phyloP scores from a whole-genome alignment of 805 yeast genomes.

The Saturnispora zaruensis region DNA sequence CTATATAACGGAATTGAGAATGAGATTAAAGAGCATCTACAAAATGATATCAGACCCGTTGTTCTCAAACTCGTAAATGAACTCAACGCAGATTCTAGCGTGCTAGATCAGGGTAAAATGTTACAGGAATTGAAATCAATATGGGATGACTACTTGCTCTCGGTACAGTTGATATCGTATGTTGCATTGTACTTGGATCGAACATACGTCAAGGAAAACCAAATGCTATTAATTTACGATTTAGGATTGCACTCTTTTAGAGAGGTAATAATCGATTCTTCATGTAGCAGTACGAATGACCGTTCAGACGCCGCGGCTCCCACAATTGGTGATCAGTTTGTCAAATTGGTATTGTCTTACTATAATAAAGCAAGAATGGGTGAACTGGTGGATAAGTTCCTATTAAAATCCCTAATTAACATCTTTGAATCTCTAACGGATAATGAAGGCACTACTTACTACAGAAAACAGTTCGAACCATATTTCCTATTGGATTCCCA shows the following conservation, averaged over 20 bases:
- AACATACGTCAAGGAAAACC: conserved; percentile 66
- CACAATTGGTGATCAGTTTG: conserved; percentile 42
- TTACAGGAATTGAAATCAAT: conserved; percentile 30
- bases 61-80: conserved; percentile 11
- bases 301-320: conserved; percentile 14
- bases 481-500: conserved; percentile 45
- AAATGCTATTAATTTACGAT: conserved; percentile 59
- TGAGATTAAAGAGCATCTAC: conserved; percentile 41
- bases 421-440: conserved; percentile 66
- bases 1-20: conserved; percentile 53
- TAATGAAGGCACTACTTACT: conserved; percentile 51
- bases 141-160: conserved; percentile 67
- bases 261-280: conserved; percentile 44
- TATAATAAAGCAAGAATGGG: conserved; percentile 48
- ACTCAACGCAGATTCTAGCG: conserved; percentile 13
- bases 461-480: conserved; percentile 60
- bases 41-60: conserved; percentile 20
- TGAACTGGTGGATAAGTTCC: conserved; percentile 45
- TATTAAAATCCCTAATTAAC: conserved; percentile 50
- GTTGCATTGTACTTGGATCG: conserved; percentile 81
- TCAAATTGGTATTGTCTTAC: conserved; percentile 43
- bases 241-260: conserved; percentile 63
- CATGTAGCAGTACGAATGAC: conserved; percentile 26
- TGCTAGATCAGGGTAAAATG: conserved; percentile 17
- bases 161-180: conserved; percentile 75